These are phyloP conservation scores for Candida broadrunensis DNA, from an alignment of 805 yeast species.

Conservation along the genomic window DNA sequence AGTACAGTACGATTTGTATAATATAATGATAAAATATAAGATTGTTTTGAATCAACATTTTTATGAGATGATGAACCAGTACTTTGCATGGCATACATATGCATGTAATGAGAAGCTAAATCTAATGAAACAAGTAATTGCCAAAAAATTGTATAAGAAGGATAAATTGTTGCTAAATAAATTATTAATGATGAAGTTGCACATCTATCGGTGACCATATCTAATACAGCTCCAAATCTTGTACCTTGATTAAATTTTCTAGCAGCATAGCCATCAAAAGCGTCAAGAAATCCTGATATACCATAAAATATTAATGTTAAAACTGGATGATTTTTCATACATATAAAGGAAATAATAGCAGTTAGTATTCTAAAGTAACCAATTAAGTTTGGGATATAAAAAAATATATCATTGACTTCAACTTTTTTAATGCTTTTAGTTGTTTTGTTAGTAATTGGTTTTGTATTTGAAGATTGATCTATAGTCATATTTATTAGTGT, in stretches of 20 bases:
- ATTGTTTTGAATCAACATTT: slow-evolving; percentile 66
- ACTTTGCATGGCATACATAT: slow-evolving; percentile 91
- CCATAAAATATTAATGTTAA: slow-evolving; percentile 76
- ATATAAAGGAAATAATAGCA: slow-evolving; percentile 72
- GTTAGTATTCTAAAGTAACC: slow-evolving; percentile 85
- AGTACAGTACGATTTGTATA: slow-evolving; percentile 82
- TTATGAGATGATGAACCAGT: slow-evolving; percentile 84
- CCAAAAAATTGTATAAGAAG: slow-evolving; percentile 64
- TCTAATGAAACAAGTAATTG: slow-evolving; percentile 83
- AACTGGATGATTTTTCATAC: slow-evolving; percentile 83
- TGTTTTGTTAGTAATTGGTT: neutral
- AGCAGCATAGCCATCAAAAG: slow-evolving; percentile 95
- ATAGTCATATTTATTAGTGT: no score
- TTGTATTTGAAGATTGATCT: neutral
- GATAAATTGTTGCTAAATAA: slow-evolving; percentile 77
- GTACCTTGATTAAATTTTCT: slow-evolving; percentile 86
- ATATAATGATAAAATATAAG: slow-evolving; percentile 75
- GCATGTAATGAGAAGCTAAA: slow-evolving; percentile 94
- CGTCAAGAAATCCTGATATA: slow-evolving; percentile 88
- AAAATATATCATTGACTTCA: slow-evolving; percentile 49
- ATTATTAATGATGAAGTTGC: slow-evolving; percentile 93
- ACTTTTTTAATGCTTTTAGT: neutral
- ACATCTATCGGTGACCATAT: slow-evolving; percentile 98
- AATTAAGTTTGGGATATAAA: slow-evolving; percentile 86
- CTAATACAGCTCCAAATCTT: slow-evolving; percentile 91